phyloP scores from a whole-genome alignment of 306 rosid genomes.

The Quercus ilex region DNA sequence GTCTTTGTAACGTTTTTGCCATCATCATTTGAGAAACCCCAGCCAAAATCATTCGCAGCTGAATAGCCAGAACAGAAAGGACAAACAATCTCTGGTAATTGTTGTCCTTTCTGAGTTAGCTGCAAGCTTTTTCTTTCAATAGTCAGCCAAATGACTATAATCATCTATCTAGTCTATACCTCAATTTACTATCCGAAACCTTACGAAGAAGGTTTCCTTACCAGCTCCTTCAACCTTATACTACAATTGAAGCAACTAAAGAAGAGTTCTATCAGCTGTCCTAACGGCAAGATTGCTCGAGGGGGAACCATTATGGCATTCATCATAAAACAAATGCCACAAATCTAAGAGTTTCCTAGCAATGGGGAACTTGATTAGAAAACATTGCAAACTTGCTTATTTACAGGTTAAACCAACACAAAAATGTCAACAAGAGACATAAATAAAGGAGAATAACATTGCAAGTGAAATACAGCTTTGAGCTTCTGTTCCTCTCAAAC shows the following conservation, averaged over 20 bases:
- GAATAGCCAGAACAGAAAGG: too few species aligned
- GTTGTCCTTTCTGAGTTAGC: too few species aligned
- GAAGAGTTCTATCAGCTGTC: neutral
- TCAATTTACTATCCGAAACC: neutral
- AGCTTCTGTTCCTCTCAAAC: neutral
- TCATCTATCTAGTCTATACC: neutral
- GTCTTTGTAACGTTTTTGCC: neutral
- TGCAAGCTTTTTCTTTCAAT: neutral
- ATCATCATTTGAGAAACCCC: too few species aligned
- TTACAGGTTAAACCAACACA: slow-evolving; percentile 14
- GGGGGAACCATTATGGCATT: neutral
- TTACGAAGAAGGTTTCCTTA: neutral
- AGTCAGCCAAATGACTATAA: neutral
- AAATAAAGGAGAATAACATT: neutral
- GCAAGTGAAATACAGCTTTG: neutral
- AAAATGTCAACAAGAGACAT: neutral
- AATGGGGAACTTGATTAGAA: neutral
- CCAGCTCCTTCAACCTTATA: neutral
- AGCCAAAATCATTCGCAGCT: neutral
- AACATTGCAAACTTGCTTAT: neutral
- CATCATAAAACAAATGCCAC: neutral
- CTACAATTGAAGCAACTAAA: neutral
- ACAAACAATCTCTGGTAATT: too few species aligned
- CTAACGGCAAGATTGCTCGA: neutral
- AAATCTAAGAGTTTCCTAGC: neutral